Base-by-base conservation (phyloP, 805 yeast species). In the Monosporozyma servazzii region DNA sequence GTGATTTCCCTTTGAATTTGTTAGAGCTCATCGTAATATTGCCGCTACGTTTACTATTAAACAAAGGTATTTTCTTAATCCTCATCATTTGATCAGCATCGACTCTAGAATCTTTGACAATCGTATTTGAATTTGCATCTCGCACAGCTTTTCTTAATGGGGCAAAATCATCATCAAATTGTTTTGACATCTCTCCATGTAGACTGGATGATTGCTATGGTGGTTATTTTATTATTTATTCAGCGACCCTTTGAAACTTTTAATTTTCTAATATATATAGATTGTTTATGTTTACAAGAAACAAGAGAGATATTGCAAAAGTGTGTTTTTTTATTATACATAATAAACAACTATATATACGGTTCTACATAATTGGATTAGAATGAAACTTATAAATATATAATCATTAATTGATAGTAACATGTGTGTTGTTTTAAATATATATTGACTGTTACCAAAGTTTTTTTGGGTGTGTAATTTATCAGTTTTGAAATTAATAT, bases 101-200 rank as follows among this genome's bases (percentile, higher is more conserved):
- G n/a, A 51, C 45, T 31, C 54, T 57, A 15, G 55, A 54, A 48
- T 64, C 66, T 23, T 61, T 55, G 5, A 64, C 53, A 5, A 65
- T 65, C 10, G 57, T 52, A 40, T 55, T 56, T 2, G 61, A 48
- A 30, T 54, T 53, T 1, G 62, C 64, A 36, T 53, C 54, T n/a
- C 48, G 51, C 11, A 49, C 53, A 2, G 67, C 56, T 45, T 57
- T 63, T 30, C 68, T 57, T 13, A 64, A 46, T 6, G 67, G 63
- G 3, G 56, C 60, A 55, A 65, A 64, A 25, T 65, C 69, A 20
- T 41, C 44, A 20, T 21, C 23, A 41, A 21, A 41, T 21, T 21
- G 29, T 11, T 41, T 21, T 41, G 27, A 21, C 44, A 41, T 41
- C 25, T 21, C n/a, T 41, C 21, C 2, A 17, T 41, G 25, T 39